These are phyloP conservation scores for Secale cereale DNA, from an alignment of 176 grass and related monocot genomes.

Conservation along the genomic window DNA sequence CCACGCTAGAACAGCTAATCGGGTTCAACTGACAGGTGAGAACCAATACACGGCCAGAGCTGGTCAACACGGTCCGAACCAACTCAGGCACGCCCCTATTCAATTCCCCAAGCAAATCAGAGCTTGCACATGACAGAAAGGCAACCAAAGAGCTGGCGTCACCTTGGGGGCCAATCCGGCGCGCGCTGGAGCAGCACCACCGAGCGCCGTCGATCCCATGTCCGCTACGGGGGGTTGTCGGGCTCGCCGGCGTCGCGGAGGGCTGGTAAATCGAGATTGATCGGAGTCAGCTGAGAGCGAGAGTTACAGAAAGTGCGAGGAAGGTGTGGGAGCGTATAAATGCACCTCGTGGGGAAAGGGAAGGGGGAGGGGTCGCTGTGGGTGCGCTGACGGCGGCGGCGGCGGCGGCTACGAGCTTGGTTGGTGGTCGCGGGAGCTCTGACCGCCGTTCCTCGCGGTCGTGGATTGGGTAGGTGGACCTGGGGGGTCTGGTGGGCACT, in stretches of 20 bases:
- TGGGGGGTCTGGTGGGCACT: too few species aligned
- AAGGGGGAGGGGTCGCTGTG: neutral
- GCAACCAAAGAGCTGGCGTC: neutral
- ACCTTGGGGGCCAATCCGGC: conserved; percentile 35
- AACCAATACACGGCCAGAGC: neutral
- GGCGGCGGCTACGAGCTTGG: neutral
- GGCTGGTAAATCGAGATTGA: neutral
- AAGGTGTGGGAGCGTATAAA: neutral
- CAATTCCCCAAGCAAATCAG: neutral
- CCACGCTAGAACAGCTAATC: too few species aligned
- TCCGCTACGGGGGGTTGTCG: neutral
- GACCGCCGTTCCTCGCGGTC: neutral
- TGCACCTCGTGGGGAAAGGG: neutral
- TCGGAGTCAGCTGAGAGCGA: neutral
- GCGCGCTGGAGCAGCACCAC: conserved; percentile 15
- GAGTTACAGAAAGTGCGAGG: neutral
- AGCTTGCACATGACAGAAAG: neutral
- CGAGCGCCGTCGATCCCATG: conserved; percentile 38
- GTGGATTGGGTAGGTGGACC: neutral
- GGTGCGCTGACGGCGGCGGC: neutral
- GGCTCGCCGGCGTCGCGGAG: too few species aligned
- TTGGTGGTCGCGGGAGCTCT: neutral
- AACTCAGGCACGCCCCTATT: neutral
- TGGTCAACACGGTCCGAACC: neutral
- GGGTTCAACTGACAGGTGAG: neutral